phyloP scores from a whole-genome alignment of 2,329 filamentous ascomycete species.

The Diaporthe amygdali region DNA sequence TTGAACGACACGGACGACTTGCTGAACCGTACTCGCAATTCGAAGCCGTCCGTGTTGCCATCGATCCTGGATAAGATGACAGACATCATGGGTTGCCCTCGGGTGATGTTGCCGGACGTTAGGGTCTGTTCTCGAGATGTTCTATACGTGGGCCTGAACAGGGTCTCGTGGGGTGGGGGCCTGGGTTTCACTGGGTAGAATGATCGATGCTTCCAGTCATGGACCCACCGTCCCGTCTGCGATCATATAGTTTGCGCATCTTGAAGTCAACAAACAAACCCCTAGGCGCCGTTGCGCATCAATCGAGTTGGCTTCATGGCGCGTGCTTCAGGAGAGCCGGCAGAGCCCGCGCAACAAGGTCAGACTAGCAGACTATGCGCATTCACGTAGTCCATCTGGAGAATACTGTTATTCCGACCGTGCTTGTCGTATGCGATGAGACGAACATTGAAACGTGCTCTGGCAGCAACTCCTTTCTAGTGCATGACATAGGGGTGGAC shows the following conservation, averaged over 20 bases:
- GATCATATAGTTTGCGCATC: slow-evolving; percentile 5
- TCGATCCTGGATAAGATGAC: background rate
- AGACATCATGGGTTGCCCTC: background rate
- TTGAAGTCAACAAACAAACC: background rate
- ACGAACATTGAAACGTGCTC: slow-evolving; percentile 19
- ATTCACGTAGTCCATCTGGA: background rate
- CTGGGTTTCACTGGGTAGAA: background rate
- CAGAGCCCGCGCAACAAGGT: background rate
- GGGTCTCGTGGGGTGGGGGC: too few species aligned
- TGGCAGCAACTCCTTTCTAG: slow-evolving; percentile 2
- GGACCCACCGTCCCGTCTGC: background rate
- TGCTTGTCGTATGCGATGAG: slow-evolving; percentile 10
- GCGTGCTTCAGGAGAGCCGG: background rate
- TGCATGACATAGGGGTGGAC: background rate
- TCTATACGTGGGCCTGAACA: background rate
- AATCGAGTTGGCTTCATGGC: background rate
- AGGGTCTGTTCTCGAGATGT: background rate
- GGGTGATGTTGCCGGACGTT: background rate
- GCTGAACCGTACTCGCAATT: background rate
- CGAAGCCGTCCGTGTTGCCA: background rate
- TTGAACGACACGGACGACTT: background rate
- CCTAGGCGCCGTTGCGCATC: background rate
- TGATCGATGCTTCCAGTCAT: background rate
- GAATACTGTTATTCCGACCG: background rate
- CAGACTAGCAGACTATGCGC: background rate